Percentiles rank a stretch among this genome's conserved stretches.
phyloP scores from a whole-genome alignment of 2,329 filamentous ascomycete species.

The Monilinia vaccinii-corymbosi region DNA sequence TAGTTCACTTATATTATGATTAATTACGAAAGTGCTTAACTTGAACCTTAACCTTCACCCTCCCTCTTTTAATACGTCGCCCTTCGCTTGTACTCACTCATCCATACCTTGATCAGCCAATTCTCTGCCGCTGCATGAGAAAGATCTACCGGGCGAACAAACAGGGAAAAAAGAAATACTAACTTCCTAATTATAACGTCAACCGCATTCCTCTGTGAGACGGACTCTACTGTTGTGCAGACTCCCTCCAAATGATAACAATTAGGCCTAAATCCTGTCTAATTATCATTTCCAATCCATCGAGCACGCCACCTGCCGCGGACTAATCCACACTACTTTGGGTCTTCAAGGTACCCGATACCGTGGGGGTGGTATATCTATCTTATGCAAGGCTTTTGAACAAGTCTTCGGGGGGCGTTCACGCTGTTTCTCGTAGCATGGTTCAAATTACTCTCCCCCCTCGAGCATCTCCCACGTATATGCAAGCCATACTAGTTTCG shows the following conservation, averaged over 20 bases:
- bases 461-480: conserved; percentile 7
- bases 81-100: background rate
- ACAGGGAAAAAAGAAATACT: background rate
- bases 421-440: conserved; percentile 7
- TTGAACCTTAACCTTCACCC: background rate
- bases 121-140: conserved; percentile 1
- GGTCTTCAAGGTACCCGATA: conserved; percentile 9
- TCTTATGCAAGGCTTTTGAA: conserved; percentile 7
- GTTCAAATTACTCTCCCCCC: background rate
- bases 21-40: no score
- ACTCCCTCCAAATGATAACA: background rate
- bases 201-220: background rate
- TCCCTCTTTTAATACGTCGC: background rate
- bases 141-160: background rate
- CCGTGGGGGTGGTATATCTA: conserved; percentile 9
- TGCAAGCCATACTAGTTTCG: conserved; percentile 9
- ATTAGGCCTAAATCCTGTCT: background rate
- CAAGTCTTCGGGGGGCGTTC: conserved; percentile 2
- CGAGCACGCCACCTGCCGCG: conserved; percentile 9
- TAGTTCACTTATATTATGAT: no score
- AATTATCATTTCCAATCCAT: conserved; percentile 1
- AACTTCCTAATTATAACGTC: background rate
- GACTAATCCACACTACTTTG: conserved; percentile 3
- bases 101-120: background rate
- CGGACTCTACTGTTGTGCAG: conserved; percentile 2